phyloP scores from a whole-genome alignment of 2,329 filamentous ascomycete genomes.

The Coleophoma cylindrospora region DNA sequence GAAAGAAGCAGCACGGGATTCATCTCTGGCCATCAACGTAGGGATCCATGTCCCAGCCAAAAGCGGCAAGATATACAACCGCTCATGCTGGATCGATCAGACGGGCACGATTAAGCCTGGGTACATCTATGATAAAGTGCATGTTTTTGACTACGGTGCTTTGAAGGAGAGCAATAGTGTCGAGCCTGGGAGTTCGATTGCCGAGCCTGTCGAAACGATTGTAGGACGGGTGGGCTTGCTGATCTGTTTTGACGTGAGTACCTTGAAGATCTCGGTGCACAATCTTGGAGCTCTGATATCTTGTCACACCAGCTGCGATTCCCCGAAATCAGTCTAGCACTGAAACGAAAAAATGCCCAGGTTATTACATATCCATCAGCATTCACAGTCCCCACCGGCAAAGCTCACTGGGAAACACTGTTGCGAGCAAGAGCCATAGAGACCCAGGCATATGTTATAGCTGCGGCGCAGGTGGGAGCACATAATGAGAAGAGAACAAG shows the following conservation, averaged over 20 bases:
- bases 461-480: slow-evolving; percentile 73
- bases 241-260: slow-evolving; percentile 77
- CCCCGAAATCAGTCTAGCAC: slow-evolving; percentile 65
- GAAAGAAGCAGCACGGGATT: slow-evolving; percentile 57
- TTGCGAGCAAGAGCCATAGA: slow-evolving; percentile 81
- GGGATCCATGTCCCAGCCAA: slow-evolving; percentile 73
- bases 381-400: slow-evolving; percentile 82
- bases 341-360: slow-evolving; percentile 64
- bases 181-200: slow-evolving; percentile 59
- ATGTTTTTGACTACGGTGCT: slow-evolving; percentile 75
- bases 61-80: slow-evolving; percentile 52
- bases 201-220: slow-evolving; percentile 65
- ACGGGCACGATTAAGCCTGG: slow-evolving; percentile 49
- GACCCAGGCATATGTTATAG: slow-evolving; percentile 81
- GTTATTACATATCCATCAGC: slow-evolving; percentile 84
- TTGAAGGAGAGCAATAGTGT: slow-evolving; percentile 62
- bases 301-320: slow-evolving; percentile 56
- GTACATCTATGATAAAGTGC: slow-evolving; percentile 75
- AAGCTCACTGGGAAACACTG: slow-evolving; percentile 79
- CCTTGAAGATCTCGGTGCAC: too few species aligned
- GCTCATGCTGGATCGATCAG: slow-evolving; percentile 61
- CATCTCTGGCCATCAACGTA: slow-evolving; percentile 71
- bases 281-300: background rate
- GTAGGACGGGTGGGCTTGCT: slow-evolving; percentile 72
- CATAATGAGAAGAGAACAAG: slow-evolving; percentile 73